Conservation (phyloP, 257 asterid genomes). For the Solanum medicagineum region DNA sequence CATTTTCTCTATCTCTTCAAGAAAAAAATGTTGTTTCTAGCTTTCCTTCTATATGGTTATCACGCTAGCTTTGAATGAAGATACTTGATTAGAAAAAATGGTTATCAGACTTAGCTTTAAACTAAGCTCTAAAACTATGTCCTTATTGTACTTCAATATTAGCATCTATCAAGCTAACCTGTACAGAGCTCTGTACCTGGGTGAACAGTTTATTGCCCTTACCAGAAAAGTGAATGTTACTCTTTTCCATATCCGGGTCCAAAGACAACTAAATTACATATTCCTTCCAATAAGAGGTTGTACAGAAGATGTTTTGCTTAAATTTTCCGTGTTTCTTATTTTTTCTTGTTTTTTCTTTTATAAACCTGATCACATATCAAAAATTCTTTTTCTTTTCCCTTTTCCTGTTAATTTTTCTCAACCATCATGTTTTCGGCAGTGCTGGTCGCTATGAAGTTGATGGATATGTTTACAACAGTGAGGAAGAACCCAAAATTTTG, state of each 20-base stretch:
- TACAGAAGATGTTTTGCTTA: not conserved
- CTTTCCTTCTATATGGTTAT: not conserved
- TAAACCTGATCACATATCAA: not conserved
- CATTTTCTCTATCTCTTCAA: not conserved
- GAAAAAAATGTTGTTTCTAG: not conserved
- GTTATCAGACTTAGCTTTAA: not conserved
- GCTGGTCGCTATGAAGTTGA: constrained; percentile 97
- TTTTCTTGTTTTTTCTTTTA: not conserved
- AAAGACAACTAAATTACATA: not conserved
- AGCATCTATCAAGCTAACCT: not conserved
- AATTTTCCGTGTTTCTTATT: not conserved
- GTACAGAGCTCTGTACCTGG: not conserved
- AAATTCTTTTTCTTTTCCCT: not conserved
- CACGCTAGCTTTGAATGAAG: not conserved
- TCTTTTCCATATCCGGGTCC: not conserved
- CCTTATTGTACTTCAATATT: not conserved
- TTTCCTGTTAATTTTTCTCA: not conserved
- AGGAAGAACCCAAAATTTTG: constrained; percentile 91
- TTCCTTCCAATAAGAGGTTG: not conserved
- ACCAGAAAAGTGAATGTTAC: not conserved
- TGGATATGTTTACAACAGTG: constrained; percentile 85
- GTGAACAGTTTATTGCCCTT: not conserved
- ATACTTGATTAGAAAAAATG: not conserved
- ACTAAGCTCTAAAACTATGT: not conserved
- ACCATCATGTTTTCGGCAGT: constrained; percentile 25